Percentiles rank a stretch among this genome's conserved stretches.
phyloP scores from a whole-genome alignment of 2,329 filamentous ascomycete species.

The Arthroderma uncinatum region DNA sequence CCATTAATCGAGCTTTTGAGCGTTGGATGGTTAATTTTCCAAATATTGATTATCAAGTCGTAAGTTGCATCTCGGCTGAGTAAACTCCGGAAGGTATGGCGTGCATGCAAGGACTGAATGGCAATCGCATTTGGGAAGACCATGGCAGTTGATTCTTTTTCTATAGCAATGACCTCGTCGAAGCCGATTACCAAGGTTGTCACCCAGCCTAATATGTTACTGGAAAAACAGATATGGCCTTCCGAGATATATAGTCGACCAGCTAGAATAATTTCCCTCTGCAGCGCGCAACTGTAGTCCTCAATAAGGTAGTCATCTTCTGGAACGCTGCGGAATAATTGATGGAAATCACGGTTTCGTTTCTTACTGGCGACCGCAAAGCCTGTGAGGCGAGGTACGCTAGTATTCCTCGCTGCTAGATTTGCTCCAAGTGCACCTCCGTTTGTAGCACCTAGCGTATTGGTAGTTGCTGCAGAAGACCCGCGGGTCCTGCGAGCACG shows the following conservation, averaged over 20 bases:
- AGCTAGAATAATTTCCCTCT: slow-evolving; percentile 89
- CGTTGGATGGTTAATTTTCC: slow-evolving; percentile 91
- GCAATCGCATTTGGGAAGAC: slow-evolving; percentile 96
- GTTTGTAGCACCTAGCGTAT: slow-evolving; percentile 60
- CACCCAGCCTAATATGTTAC: slow-evolving; percentile 96
- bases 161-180: slow-evolving; percentile 91
- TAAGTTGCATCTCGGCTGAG: slow-evolving; percentile 92
- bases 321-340: slow-evolving; percentile 86
- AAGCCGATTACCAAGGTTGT: slow-evolving; percentile 97
- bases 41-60: slow-evolving; percentile 93
- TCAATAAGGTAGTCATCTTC: slow-evolving; percentile 98
- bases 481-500: slow-evolving; percentile 63
- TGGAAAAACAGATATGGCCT: slow-evolving; percentile 95
- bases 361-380: slow-evolving; percentile 96
- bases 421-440: slow-evolving; percentile 60
- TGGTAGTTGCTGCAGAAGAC: slow-evolving; percentile 63
- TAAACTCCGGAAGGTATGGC: slow-evolving; percentile 91
- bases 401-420: slow-evolving; percentile 47
- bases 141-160: slow-evolving; percentile 91
- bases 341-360: slow-evolving; percentile 89
- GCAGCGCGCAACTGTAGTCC: slow-evolving; percentile 92
- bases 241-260: slow-evolving; percentile 93
- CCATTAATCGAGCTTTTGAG: slow-evolving; percentile 86
- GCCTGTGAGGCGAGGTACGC: slow-evolving; percentile 69
- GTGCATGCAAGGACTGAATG: slow-evolving; percentile 88